Evolutionary conservation across 164 flowering plant species (phyloP), one percentile per base, ranked within the genome.

Genomic region (Taxillus chinensis): DNA sequence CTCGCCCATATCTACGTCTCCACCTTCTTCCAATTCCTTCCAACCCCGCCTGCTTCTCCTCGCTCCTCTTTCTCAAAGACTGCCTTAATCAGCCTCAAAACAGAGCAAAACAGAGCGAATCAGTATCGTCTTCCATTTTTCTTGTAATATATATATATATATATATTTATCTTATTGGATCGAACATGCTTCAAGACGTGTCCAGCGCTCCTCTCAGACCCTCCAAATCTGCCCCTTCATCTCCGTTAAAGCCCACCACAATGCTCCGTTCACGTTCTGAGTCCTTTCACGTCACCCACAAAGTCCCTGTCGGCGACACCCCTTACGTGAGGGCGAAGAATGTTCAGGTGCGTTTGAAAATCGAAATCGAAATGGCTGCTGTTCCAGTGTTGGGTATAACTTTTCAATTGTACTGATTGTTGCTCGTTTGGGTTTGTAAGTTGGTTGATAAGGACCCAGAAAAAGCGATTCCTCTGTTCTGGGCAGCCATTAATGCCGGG

Each of bases 401-500:
- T 53, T 60, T 13, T 45, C 0, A 59, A 4, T 68, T 41, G 8
- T 16, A 40, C 51, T 64, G 52, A 12, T 12, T 5, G 12, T 16
- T 55, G 14, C 61, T 40, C 3, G 3, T 39, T 55, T 41, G 61
- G 13, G 37, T 43, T 70, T 73, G 45, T 62, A 71, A 95, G 97
- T 75, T 95, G 79, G 93, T 95, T 61, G 99, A 91, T 13, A 95
- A 95, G 77, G 96, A 95, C 67, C 99, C 98, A 2, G 99, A 91
- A 60, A 89, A 70, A 72, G 91, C 99, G 9, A 95, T 95, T 46
- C 96, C 96, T 0, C 61, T 95, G 70, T 95, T 95, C 50, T 95
- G 99, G 99, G 92, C 96, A 27, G 99, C 99, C 43, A 95, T 95
- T 55, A 95, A 95, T 73, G 89, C 99, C 2, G 95, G 98, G 58